Base-by-base conservation (phyloP, 139 green algal genomes). In the Penium margaritaceum region DNA sequence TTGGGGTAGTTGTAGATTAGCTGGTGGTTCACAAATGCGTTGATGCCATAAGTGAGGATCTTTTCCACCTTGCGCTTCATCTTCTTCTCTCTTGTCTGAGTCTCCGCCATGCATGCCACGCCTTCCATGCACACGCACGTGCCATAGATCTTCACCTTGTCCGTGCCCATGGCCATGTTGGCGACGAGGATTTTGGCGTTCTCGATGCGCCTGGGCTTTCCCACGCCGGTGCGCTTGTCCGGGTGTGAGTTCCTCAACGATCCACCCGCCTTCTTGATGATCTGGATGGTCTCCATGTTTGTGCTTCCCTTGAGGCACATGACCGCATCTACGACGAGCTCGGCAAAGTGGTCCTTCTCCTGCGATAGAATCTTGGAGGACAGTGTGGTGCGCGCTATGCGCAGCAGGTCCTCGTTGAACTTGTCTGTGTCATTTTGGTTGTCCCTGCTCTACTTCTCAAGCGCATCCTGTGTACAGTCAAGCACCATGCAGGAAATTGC, bases 101-200 rank as follows among this genome's bases (percentile, higher is more conserved):
- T 97, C 33, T 96, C 92, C 0, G 88, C 94, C 29, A 82, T 70
- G 85, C 96, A 96, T 29, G 84, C 47, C 88, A 97, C 94, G 77
- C 68, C 81, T 68, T 93, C 89, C 36, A 89, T 87, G 12, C 86
- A 80, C 60, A 94, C 88, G 51, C 89, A 73, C 0, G 89, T 87
- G 36, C 91, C 90, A 75, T 99, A 99, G 81, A 99, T 98, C 85
- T 99, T 99, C 85, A 99, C 91, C 84, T 99, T 99, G 83, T 99
- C 95, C 0, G 92, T 96, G 85, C 98, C 95, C 95, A 99, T 99
- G 41, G 94, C 76, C 0, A 94, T 99, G 87, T 99, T 99, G 72
- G 95, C 91, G 7, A 99, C 62, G 68, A 99, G 79, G 76, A 99
- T 96, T 47, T 93, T 93, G 24, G 95, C 95, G 70, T 97, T 89